These are phyloP conservation scores for Parastagonospora avenae DNA, from an alignment of 2,329 filamentous ascomycete species.

Conservation along the genomic window DNA sequence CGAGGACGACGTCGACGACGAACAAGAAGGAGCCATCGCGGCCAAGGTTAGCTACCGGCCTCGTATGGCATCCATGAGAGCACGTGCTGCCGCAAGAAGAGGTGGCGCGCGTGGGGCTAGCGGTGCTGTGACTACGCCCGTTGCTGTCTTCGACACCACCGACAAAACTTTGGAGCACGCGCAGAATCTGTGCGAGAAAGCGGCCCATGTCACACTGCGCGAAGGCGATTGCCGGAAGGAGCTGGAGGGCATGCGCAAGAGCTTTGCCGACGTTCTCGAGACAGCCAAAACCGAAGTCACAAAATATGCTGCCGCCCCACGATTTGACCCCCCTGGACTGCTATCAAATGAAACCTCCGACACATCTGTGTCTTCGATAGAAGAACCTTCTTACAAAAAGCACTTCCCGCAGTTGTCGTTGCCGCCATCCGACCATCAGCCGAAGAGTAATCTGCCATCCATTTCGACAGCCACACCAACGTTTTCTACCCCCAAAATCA, in stretches of 20 bases:
- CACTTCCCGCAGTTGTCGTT: constrained; percentile 18
- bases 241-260: constrained; percentile 69
- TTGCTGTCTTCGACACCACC: constrained; percentile 62
- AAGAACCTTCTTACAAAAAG: constrained; percentile 18
- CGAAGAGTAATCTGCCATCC: constrained; percentile 11
- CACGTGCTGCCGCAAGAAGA: constrained; percentile 24
- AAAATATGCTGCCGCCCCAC: constrained; percentile 27
- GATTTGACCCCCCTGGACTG: constrained; percentile 10
- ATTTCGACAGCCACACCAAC: constrained; percentile 2
- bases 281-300: constrained; percentile 55
- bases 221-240: constrained; percentile 84
- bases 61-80: constrained; percentile 40
- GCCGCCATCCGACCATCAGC: constrained; percentile 8
- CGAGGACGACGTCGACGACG: constrained; percentile 26
- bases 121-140: constrained; percentile 19
- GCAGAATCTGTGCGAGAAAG: constrained; percentile 81
- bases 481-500: constrained; percentile 19
- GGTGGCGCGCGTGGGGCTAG: constrained; percentile 9
- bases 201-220: constrained; percentile 86
- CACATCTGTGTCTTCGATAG: constrained; percentile 20
- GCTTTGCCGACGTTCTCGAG: constrained; percentile 67
- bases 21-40: constrained; percentile 32
- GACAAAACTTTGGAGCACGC: constrained; percentile 81
- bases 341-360: constrained; percentile 22
- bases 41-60: constrained; percentile 46